Evolutionary conservation across 495 filamentous ascomycete species (phyloP), one percentile per base, ranked within the genome.

Genomic region (Aspergillus baeticus): DNA sequence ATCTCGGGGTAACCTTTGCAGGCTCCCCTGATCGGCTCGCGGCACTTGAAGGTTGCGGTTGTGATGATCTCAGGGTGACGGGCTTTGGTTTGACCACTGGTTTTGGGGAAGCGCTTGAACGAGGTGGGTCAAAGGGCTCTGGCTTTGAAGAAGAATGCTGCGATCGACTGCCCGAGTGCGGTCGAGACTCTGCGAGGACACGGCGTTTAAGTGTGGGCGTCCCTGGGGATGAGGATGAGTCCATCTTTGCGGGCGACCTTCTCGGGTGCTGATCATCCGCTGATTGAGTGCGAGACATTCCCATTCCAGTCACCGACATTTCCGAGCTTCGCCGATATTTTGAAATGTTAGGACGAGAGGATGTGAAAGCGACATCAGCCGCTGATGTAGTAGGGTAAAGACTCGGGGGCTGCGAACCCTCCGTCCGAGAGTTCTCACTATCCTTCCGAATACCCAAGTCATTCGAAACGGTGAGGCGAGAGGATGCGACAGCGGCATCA

Each of bases 41-140:
- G 17, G 33, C 22, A 23, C 13, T 23, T 22, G 34, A 37, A 23
- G 33, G 56, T 17, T 66, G 63, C 22, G 58, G 63, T 15, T 64
- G 59, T 11, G 73, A 60, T n/a, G 76, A 61, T 33, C 69, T 61
- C 38, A 76, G 50, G 0, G 58, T 63, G 14, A 63, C 66, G 20
- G 73, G 71, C 39, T 75, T 69, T 20, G 69, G 70, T 59, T 75
- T 70, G 51, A 75, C 41, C 56, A 71, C 64, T 52, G 74, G 69
- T 59, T 69, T 72, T 14, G 72, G 48, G 36, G 59, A 58, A 31
- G 66, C 47, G 33, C 65, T 54, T 20, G 64, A 44, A 4, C 51
- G 59, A 15, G 60, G 41, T 15, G 61, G 44, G 36, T 64, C 66
- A 26, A 52, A 57, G 18, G 69, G 55, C 31, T 66, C 51, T 39